These are phyloP conservation scores for Annulohypoxylon moriforme DNA, from an alignment of 495 filamentous ascomycete genomes.

Conservation along the genomic window DNA sequence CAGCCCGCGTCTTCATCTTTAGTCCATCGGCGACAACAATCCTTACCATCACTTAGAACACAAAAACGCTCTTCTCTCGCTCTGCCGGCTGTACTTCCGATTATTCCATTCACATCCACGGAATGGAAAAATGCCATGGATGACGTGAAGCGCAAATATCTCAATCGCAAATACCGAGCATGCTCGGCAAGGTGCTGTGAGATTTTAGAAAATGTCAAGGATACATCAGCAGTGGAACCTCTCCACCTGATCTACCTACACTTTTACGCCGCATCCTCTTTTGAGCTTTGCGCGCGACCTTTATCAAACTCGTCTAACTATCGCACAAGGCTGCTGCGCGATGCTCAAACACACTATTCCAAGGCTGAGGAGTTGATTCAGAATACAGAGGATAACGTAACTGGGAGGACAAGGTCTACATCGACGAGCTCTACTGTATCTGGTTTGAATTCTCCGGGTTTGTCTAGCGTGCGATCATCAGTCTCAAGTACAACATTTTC, in stretches of 20 bases:
- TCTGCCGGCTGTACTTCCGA: conserved; percentile 16
- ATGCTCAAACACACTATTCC: conserved; percentile 61
- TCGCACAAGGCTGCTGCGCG: conserved; percentile 58
- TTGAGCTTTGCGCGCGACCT: conserved; percentile 63
- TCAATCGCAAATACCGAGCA: conserved; percentile 57
- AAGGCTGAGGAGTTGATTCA: conserved; percentile 57
- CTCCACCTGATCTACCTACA: conserved; percentile 64
- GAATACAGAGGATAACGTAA: conserved; percentile 51
- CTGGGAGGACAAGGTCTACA: conserved; percentile 46
- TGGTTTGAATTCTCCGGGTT: conserved; percentile 58
- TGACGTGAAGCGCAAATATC: conserved; percentile 60
- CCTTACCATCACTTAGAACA: conserved; percentile 30
- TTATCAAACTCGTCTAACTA: conserved; percentile 56
- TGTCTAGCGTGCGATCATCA: conserved; percentile 58
- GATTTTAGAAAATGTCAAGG: conserved; percentile 58
- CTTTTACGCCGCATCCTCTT: conserved; percentile 65
- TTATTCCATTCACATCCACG: conserved; percentile 31
- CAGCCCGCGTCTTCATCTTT: conserved; percentile 11
- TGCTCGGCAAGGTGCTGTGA: conserved; percentile 60
- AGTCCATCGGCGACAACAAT: conserved; percentile 42
- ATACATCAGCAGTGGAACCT: conserved; percentile 56
- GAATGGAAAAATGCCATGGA: conserved; percentile 59
- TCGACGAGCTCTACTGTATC: conserved; percentile 54
- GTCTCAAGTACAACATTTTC: conserved; percentile 54
- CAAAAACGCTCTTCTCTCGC: conserved; percentile 18